These are phyloP conservation scores for Xylaria intraflava DNA, from an alignment of 495 filamentous ascomycete genomes.

Conservation along the genomic window DNA sequence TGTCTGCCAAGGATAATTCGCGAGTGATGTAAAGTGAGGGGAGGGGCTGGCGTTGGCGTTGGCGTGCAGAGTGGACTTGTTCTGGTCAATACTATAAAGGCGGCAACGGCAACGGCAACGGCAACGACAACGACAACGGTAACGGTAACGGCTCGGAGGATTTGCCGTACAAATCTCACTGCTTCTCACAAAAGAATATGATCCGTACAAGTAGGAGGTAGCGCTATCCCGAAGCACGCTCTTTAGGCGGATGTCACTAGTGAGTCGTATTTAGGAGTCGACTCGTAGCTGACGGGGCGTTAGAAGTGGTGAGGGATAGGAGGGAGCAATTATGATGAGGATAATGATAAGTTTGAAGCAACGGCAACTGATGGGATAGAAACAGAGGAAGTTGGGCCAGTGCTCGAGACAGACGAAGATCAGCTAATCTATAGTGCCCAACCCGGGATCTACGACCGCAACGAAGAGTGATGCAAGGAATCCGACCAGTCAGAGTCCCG, in stretches of 20 bases:
- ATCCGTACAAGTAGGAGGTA: background rate
- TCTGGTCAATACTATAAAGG: background rate
- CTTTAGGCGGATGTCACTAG: background rate
- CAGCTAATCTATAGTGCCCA: constrained; percentile 21
- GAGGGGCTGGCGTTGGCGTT: background rate
- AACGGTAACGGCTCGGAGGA: background rate
- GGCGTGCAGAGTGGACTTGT: background rate
- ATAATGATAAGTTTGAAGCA: constrained; percentile 2
- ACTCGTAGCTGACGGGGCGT: background rate
- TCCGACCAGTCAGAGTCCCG: constrained; percentile 36
- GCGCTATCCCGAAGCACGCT: background rate
- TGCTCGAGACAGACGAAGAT: constrained; percentile 22
- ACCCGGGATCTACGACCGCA: constrained; percentile 26
- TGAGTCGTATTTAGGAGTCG: background rate
- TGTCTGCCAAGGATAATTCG: background rate
- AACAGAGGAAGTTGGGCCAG: constrained; percentile 14
- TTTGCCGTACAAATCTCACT: background rate
- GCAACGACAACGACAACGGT: no score
- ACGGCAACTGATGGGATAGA: constrained; percentile 1
- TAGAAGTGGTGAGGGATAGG: background rate
- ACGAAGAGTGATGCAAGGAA: constrained; percentile 32
- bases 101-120: background rate
- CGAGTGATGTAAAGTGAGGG: background rate
- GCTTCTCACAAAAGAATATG: background rate
- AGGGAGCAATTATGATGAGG: background rate